Percentiles rank a stretch among this genome's conserved stretches.
These are phyloP conservation scores for Ogataea methylovora DNA, from an alignment of 805 yeast genomes.

Conservation along the genomic window DNA sequence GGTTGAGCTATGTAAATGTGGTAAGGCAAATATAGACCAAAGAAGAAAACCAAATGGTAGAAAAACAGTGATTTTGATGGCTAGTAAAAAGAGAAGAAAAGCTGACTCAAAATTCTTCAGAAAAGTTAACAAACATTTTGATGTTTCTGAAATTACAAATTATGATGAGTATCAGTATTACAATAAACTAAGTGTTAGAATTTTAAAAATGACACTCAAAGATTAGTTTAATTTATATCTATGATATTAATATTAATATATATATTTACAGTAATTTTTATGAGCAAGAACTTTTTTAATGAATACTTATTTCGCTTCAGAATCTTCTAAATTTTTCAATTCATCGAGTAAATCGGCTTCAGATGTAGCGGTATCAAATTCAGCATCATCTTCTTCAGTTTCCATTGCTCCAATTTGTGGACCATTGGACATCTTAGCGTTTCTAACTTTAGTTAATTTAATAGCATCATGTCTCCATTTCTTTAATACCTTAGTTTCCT, in stretches of 20 bases:
- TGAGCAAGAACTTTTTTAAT: not conserved
- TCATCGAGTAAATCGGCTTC: too few species aligned
- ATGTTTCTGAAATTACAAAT: constrained; percentile 22
- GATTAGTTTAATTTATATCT: constrained; percentile 11
- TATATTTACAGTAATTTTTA: constrained; percentile 6
- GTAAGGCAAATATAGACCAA: not conserved
- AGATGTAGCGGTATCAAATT: too few species aligned
- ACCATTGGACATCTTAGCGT: constrained; percentile 38
- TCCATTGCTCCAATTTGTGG: constrained; percentile 1
- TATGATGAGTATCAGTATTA: constrained; percentile 28
- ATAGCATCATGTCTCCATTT: constrained; percentile 69
- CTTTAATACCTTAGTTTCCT: constrained; percentile 65
- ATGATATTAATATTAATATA: constrained; percentile 1
- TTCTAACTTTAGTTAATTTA: constrained; percentile 48
- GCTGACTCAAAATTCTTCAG: constrained; percentile 19
- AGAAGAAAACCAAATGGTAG: constrained; percentile 8
- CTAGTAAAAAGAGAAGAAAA: constrained; percentile 48
- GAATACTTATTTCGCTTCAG: constrained; percentile 2
- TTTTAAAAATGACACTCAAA: constrained; percentile 29
- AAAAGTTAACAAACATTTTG: constrained; percentile 24
- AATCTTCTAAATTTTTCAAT: too few species aligned
- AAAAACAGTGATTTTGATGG: constrained; percentile 40
- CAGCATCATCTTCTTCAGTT: too few species aligned
- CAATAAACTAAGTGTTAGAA: constrained; percentile 30
- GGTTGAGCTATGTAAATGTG: constrained; percentile 29